phyloP scores from a whole-genome alignment of 2,329 filamentous ascomycete species.

The Phialemoniopsis sp. region DNA sequence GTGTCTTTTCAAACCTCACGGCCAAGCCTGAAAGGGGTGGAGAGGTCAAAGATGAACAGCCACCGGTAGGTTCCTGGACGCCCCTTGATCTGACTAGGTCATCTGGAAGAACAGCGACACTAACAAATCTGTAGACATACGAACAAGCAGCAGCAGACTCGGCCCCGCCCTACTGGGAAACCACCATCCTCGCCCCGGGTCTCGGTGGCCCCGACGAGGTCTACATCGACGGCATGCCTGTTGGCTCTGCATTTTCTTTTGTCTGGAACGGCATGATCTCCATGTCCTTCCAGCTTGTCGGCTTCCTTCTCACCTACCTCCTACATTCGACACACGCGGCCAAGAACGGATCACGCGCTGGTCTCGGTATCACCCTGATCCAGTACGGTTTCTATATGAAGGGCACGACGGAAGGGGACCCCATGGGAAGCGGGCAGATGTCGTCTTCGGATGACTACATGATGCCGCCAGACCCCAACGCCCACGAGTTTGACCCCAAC shows the following conservation, averaged over 20 bases:
- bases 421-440: conserved; percentile 31
- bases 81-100: background rate
- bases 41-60: conserved; percentile 80
- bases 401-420: conserved; percentile 35
- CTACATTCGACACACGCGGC: conserved; percentile 96
- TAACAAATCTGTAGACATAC: conserved; percentile 67
- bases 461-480: conserved; percentile 80
- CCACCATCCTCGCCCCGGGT: conserved; percentile 90
- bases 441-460: conserved; percentile 51
- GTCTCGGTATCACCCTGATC: conserved; percentile 89
- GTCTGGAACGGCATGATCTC: conserved; percentile 95
- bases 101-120: conserved; percentile 8
- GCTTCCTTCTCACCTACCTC: conserved; percentile 96
- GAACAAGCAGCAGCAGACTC: conserved; percentile 97
- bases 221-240: conserved; percentile 93
- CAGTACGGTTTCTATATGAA: conserved; percentile 98
- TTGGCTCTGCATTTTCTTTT: conserved; percentile 82
- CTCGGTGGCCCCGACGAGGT: conserved; percentile 90
- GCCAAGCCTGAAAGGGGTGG: conserved; percentile 83
- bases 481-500: conserved; percentile 79
- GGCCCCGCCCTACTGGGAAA: conserved; percentile 98
- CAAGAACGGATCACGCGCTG: conserved; percentile 93
- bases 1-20: conserved; percentile 92
- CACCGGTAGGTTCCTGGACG: conserved; percentile 65
- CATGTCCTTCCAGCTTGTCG: conserved; percentile 94